Conservation (phyloP, 2,329 filamentous ascomycete species). For the Chrysosporium queenslandicum region DNA sequence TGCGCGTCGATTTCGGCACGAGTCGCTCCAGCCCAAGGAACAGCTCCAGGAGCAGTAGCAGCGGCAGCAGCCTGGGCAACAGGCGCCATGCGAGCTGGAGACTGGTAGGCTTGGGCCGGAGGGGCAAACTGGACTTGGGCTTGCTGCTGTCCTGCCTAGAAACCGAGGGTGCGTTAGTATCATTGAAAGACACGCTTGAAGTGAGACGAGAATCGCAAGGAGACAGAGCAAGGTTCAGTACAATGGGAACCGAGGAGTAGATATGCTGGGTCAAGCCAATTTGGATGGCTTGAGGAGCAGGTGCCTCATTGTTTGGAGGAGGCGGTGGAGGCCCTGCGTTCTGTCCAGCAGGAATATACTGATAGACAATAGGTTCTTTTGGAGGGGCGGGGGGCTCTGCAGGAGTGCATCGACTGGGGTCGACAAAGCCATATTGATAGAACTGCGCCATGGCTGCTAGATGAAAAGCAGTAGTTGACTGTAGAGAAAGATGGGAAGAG, state of each 20-base stretch:
- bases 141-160: conserved; percentile 7
- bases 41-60: conserved; percentile 10
- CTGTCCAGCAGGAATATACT: conserved; percentile 14
- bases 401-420: conserved; percentile 7
- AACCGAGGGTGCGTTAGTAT: background rate
- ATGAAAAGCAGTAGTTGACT: background rate
- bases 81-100: conserved; percentile 8
- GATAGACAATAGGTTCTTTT: conserved; percentile 14
- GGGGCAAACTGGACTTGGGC: conserved; percentile 6
- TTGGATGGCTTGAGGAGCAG: conserved; percentile 2
- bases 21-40: conserved; percentile 18
- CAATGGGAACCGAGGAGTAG: conserved; percentile 7
- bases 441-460: conserved; percentile 11
- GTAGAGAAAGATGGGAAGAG: background rate
- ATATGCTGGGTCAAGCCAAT: conserved; percentile 15
- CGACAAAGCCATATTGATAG: conserved; percentile 16
- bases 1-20: conserved; percentile 24
- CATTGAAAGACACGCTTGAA: no score
- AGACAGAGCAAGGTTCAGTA: conserved; percentile 8
- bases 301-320: no score
- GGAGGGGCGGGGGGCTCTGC: background rate
- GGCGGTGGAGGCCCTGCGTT: conserved; percentile 7
- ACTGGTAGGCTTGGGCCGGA: conserved; percentile 7
- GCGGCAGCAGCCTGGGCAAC: background rate
- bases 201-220: background rate